Evolutionary conservation across 805 yeast genomes (phyloP).

Genomic region (Lachancea sp.): DNA sequence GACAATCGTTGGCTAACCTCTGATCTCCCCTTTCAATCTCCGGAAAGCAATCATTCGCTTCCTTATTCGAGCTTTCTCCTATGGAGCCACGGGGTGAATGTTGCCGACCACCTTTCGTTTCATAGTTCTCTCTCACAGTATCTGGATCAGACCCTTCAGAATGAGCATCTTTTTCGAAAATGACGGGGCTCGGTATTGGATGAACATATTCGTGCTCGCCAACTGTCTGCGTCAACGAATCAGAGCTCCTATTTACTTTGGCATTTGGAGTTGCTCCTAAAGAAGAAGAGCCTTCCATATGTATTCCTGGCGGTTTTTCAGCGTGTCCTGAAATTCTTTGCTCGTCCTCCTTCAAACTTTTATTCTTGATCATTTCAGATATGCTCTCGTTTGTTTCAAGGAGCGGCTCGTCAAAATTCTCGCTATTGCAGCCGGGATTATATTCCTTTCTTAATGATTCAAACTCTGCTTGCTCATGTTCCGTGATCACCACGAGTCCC

Average conservation of each 20-base stretch:
- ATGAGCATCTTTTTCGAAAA: not conserved
- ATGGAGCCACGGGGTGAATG: too few species aligned
- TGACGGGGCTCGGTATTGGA: not conserved
- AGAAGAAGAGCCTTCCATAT: not conserved
- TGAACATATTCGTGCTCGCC: not conserved
- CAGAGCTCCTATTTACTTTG: not conserved
- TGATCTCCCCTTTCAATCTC: too few species aligned
- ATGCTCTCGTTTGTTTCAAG: too few species aligned
- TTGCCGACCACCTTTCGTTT: too few species aligned
- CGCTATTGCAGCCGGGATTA: not conserved
- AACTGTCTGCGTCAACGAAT: not conserved
- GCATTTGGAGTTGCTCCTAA: not conserved
- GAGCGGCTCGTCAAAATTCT: too few species aligned
- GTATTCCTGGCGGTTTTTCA: too few species aligned
- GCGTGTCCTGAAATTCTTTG: too few species aligned
- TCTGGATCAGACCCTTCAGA: not conserved
- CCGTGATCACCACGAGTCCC: constrained; percentile 19
- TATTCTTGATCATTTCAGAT: too few species aligned
- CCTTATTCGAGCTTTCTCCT: too few species aligned
- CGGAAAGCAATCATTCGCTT: too few species aligned
- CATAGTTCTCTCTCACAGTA: not conserved
- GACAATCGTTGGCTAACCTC: constrained; percentile 1
- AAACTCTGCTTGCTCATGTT: constrained; percentile 10
- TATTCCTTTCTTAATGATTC: constrained; percentile 2
- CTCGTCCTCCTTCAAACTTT: too few species aligned